Evolutionary conservation across 306 rosid genomes (phyloP).

Genomic region (Biancaea sappan): DNA sequence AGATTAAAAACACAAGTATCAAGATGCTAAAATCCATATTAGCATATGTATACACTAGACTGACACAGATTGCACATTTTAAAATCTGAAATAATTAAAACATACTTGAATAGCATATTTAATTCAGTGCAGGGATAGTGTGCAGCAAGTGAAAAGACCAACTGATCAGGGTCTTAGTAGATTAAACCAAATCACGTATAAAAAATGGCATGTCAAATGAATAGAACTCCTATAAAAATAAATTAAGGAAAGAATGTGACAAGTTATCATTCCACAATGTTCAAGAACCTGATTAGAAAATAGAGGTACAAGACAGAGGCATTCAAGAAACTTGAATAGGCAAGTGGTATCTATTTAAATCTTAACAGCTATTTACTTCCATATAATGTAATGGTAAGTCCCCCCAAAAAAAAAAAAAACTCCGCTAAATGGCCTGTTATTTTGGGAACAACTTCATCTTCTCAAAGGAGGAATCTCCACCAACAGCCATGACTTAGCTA

Average conservation of each 20-base stretch:
- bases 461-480: not conserved
- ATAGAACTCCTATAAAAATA: slow-evolving; percentile 4
- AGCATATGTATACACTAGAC: slow-evolving; percentile 22
- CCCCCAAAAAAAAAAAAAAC: not conserved
- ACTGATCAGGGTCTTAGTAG: slow-evolving; percentile 17
- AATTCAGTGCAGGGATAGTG: slow-evolving; percentile 1
- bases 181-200: not conserved
- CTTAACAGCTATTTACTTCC: not conserved
- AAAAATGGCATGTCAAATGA: slow-evolving; percentile 2
- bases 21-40: slow-evolving; percentile 31
- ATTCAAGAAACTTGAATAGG: slow-evolving; percentile 9
- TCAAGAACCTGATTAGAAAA: slow-evolving; percentile 22
- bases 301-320: not conserved
- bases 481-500: slow-evolving; percentile 3
- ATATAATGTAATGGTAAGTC: not conserved
- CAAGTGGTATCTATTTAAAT: not conserved
- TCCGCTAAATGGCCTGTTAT: not conserved
- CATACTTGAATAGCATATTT: slow-evolving; percentile 9
- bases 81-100: slow-evolving; percentile 1
- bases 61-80: not conserved
- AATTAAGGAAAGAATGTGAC: not conserved
- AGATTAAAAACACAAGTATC: slow-evolving; percentile 31
- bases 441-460: not conserved
- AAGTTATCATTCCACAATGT: slow-evolving; percentile 16
- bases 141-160: slow-evolving; percentile 10